phyloP scores from a whole-genome alignment of 192 early-diverging fungal species.

The Linnemannia elongata region DNA sequence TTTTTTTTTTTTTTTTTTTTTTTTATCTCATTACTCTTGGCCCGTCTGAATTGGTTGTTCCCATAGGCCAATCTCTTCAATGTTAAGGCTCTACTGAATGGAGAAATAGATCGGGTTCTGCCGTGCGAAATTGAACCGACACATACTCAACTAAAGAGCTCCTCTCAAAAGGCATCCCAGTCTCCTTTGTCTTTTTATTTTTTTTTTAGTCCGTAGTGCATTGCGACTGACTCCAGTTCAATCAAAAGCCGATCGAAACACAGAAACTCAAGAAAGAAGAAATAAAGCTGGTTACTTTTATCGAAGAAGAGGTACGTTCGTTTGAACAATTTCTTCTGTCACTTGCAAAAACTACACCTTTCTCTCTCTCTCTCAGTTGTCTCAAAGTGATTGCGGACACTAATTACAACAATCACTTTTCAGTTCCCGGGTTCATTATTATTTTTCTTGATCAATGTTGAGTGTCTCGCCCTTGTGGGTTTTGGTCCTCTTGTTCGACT shows the following conservation, averaged over 20 bases:
- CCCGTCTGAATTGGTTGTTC: not conserved
- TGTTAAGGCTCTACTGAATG: not conserved
- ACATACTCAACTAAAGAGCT: not conserved
- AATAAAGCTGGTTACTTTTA: not conserved
- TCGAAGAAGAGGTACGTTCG: not conserved
- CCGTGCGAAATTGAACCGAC: not conserved
- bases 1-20: not conserved
- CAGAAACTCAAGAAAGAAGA: not conserved
- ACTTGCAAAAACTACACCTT: not conserved
- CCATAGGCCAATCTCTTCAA: not conserved
- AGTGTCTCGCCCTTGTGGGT: not conserved
- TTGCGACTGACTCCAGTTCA: not conserved
- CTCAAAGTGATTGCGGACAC: conserved; percentile 7
- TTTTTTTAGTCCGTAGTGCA: not conserved
- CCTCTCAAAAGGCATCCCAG: not conserved
- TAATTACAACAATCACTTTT: not conserved
- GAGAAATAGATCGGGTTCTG: not conserved
- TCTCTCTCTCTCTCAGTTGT: not conserved
- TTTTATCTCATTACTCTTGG: not conserved
- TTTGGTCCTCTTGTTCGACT: not conserved
- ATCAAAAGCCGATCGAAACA: not conserved
- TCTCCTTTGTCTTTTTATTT: not conserved
- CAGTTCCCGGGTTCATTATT: not conserved
- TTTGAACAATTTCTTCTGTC: too few relatives aligned
- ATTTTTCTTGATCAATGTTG: not conserved